Conservation (phyloP, 208 protist genomes). For the Leptomonas seymouri region DNA sequence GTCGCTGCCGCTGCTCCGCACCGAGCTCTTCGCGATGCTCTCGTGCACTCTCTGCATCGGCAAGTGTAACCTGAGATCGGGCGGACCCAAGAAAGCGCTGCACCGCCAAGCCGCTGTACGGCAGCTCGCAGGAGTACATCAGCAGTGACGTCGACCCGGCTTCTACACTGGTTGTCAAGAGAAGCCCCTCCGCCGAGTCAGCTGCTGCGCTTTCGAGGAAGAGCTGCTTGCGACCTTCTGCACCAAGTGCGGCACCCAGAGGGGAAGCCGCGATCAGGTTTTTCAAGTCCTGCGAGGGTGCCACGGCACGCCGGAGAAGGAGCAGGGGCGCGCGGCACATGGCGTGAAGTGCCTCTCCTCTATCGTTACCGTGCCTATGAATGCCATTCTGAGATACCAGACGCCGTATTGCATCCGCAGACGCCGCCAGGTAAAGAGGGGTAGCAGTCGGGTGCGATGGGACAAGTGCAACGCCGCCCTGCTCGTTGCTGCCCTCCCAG, state of each 20-base stretch:
- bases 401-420: not conserved
- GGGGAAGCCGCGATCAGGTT: slow-evolving; percentile 62
- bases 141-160: slow-evolving; percentile 26
- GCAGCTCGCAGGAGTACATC: slow-evolving; percentile 26
- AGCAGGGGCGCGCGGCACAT: slow-evolving; percentile 40
- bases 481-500: not conserved
- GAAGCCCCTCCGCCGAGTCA: slow-evolving; percentile 19
- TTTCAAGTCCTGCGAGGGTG: slow-evolving; percentile 59
- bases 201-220: slow-evolving; percentile 28
- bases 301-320: slow-evolving; percentile 48
- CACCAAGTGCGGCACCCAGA: slow-evolving; percentile 48
- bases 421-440: not conserved
- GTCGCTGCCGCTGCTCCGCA: not conserved
- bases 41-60: not conserved
- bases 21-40: not conserved
- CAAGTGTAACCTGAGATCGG: too few species aligned
- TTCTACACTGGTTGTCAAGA: slow-evolving; percentile 27
- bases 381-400: not conserved
- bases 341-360: not conserved
- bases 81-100: slow-evolving; percentile 5
- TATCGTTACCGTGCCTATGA: not conserved
- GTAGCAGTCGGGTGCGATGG: too few species aligned
- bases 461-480: not conserved
- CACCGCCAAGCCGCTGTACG: slow-evolving; percentile 19
- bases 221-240: slow-evolving; percentile 69